Percentiles rank a stretch among this genome's conserved stretches.
Conservation (phyloP, 257 asterid genomes). For the Scutellaria galericulata region DNA sequence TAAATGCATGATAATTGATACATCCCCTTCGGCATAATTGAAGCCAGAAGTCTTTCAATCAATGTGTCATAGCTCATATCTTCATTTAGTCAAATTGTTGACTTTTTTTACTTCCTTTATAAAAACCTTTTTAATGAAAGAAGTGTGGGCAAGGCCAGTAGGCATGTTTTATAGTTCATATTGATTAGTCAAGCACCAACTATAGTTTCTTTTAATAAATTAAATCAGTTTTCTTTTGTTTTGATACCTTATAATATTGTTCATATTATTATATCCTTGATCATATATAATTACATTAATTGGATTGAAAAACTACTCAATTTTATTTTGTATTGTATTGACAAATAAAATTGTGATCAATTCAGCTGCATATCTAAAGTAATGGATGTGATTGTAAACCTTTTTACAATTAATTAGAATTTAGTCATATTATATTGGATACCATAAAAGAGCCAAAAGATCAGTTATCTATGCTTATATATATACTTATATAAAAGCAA, state of each 20-base stretch:
- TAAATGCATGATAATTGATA: neutral
- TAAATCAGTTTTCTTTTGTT: neutral
- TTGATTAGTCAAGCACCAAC: neutral
- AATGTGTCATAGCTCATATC: neutral
- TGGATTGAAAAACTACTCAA: neutral
- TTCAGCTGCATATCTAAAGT: no score
- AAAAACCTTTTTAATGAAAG: no score
- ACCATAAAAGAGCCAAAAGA: no score
- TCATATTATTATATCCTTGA: neutral
- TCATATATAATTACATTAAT: neutral
- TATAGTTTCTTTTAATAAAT: no score
- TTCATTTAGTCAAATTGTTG: constrained; percentile 23
- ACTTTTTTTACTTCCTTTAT: neutral
- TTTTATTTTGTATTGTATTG: neutral
- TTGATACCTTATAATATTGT: neutral
- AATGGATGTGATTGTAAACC: no score
- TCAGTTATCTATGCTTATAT: no score
- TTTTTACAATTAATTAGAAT: no score
- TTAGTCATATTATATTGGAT: no score
- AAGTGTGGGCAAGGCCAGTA: neutral
- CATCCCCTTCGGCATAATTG: neutral
- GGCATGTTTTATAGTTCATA: neutral
- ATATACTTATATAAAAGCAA: no score
- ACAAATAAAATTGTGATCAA: no score
- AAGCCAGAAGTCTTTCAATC: constrained; percentile 3